Evolutionary conservation across 768 basidiomycete species (phyloP).

Genomic region (Coprinellus aureogranulatus): DNA sequence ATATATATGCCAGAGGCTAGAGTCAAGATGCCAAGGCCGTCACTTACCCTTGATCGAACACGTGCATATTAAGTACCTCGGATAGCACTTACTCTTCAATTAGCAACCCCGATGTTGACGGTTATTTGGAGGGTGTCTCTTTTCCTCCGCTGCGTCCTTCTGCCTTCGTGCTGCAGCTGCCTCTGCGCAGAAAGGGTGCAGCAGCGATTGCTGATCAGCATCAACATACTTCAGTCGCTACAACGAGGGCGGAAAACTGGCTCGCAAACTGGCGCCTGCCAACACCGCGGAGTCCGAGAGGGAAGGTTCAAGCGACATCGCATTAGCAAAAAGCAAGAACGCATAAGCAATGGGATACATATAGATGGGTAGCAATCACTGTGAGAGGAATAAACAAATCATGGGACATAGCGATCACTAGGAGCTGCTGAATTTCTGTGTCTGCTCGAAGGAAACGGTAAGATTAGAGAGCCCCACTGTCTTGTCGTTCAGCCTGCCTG

Average conservation of each 20-base stretch:
- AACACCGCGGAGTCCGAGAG: neutral
- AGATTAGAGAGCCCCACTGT: slow-evolving; percentile 43
- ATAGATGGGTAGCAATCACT: neutral
- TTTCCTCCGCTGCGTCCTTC: slow-evolving; percentile 4
- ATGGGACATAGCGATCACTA: neutral
- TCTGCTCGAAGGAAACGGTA: slow-evolving; percentile 37
- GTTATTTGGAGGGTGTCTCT: neutral
- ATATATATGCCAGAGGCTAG: neutral
- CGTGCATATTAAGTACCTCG: no score
- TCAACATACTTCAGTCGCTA: no score
- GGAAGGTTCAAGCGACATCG: neutral
- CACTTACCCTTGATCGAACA: neutral
- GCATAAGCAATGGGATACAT: neutral
- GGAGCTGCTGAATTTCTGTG: slow-evolving; percentile 27
- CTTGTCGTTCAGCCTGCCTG: slow-evolving; percentile 12
- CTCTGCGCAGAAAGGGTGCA: no score
- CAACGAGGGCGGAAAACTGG: no score
- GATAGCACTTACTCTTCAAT: no score
- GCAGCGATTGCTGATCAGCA: no score
- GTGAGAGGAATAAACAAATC: no score
- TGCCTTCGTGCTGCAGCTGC: no score
- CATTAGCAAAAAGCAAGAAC: neutral
- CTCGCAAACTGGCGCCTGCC: no score
- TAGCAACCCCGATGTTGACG: no score
- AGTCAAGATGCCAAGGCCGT: neutral